phyloP scores from a whole-genome alignment of 495 filamentous ascomycete genomes.

The Xeromyces bisporus region DNA sequence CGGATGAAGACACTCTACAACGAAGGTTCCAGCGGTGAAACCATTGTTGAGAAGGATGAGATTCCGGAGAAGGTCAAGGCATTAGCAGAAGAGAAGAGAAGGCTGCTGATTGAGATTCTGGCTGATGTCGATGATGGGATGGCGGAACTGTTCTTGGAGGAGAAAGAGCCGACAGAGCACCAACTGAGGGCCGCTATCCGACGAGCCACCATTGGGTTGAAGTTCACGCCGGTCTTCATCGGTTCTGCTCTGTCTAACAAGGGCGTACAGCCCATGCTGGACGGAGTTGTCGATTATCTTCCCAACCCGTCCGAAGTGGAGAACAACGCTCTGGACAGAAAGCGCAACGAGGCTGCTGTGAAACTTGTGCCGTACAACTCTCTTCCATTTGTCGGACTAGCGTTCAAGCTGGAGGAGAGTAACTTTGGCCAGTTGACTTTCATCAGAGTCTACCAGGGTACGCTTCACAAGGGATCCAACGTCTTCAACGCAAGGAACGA shows the following conservation, averaged over 20 bases:
- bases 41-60: constrained; percentile 54
- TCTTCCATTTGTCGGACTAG: constrained; percentile 84
- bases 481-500: constrained; percentile 86
- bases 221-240: constrained; percentile 95
- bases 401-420: constrained; percentile 98
- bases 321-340: constrained; percentile 75
- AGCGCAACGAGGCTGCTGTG: constrained; percentile 59
- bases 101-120: constrained; percentile 80
- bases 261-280: constrained; percentile 89
- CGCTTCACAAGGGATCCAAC: constrained; percentile 68
- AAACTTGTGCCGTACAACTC: constrained; percentile 84
- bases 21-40: constrained; percentile 61
- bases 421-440: constrained; percentile 98
- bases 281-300: constrained; percentile 90
- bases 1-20: constrained; percentile 87
- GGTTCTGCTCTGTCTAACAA: constrained; percentile 92
- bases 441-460: constrained; percentile 95
- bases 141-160: constrained; percentile 87
- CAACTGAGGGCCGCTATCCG: constrained; percentile 88
- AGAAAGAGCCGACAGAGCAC: constrained; percentile 50
- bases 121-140: constrained; percentile 98
- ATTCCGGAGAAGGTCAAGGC: constrained; percentile 63
- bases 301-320: constrained; percentile 84
- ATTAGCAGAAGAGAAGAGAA: constrained; percentile 60
- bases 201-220: constrained; percentile 66